A percentile compares a stretch with the other conserved stretches of the same genome.
phyloP scores from a whole-genome alignment of 805 yeast genomes.

The Teunomyces atbi region DNA sequence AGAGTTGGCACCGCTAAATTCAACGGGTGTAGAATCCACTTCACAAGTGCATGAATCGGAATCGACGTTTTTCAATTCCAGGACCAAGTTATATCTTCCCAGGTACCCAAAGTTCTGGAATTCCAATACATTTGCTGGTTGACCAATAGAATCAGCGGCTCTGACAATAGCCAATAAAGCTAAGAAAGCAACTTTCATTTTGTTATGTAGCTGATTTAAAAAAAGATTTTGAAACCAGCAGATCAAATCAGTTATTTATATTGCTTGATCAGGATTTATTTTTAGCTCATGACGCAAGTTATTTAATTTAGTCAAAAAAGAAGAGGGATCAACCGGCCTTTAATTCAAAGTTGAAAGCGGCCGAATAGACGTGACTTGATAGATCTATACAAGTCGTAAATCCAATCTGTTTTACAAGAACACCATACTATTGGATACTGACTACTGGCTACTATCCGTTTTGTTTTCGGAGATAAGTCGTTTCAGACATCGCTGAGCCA shows the following conservation, averaged over 20 bases:
- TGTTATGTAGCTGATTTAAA: neutral
- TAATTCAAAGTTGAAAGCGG: no score
- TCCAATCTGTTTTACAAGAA: no score
- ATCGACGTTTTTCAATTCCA: slow-evolving; percentile 38
- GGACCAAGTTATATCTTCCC: slow-evolving; percentile 52
- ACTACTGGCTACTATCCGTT: no score
- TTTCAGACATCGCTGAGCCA: neutral
- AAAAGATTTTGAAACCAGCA: neutral
- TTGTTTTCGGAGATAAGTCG: no score
- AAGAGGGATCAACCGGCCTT: neutral
- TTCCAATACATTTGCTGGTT: slow-evolving; percentile 35
- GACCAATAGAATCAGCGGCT: neutral
- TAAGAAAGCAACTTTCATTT: neutral
- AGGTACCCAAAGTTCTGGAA: slow-evolving; percentile 55
- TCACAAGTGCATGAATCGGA: slow-evolving; percentile 49
- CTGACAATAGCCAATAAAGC: slow-evolving; percentile 2
- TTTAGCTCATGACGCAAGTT: neutral
- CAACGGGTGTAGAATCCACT: slow-evolving; percentile 31
- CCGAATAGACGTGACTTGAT: no score
- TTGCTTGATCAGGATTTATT: neutral
- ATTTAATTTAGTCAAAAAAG: neutral
- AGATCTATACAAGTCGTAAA: no score
- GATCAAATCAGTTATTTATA: neutral
- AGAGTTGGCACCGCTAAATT: slow-evolving; percentile 57
- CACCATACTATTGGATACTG: no score